Conservation (phyloP, 306 rosid genomes). For the Quercus robur region DNA sequence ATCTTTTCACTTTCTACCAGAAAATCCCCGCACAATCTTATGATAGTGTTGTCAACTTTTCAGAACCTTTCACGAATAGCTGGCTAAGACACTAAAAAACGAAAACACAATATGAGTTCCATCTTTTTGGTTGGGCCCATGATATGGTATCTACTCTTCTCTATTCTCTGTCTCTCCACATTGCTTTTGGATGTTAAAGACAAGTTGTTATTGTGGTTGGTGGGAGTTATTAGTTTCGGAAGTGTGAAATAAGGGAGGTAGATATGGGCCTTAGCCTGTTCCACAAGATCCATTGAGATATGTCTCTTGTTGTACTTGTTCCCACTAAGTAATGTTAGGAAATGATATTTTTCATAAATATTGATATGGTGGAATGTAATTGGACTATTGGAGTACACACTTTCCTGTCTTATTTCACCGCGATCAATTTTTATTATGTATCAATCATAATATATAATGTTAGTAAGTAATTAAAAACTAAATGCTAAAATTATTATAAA, state of each 20-base stretch:
- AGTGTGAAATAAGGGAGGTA: conserved; percentile 30
- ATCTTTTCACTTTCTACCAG: neutral
- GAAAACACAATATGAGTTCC: conserved; percentile 53
- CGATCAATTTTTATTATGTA: neutral
- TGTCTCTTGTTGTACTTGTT: neutral
- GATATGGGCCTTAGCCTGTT: neutral
- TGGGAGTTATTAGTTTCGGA: conserved; percentile 22
- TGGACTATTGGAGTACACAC: too few species aligned
- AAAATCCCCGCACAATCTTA: conserved; percentile 7
- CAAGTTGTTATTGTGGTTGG: conserved; percentile 43
- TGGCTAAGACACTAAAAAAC: conserved; percentile 52
- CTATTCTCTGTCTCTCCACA: neutral
- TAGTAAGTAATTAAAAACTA: too few species aligned
- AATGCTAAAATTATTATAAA: too few species aligned
- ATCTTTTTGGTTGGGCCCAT: conserved; percentile 34
- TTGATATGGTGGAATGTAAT: too few species aligned
- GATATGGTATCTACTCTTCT: conserved; percentile 25
- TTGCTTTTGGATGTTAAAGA: conserved; percentile 21
- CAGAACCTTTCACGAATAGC: conserved; percentile 34
- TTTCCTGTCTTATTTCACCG: too few species aligned
- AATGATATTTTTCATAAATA: neutral
- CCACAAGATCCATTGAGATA: neutral
- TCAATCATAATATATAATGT: too few species aligned
- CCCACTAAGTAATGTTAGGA: too few species aligned
- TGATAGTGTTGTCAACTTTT: conserved; percentile 24